A percentile compares a stretch with the other conserved stretches of the same genome.
phyloP scores from a whole-genome alignment of 805 yeast species.

The Candida argentea region DNA sequence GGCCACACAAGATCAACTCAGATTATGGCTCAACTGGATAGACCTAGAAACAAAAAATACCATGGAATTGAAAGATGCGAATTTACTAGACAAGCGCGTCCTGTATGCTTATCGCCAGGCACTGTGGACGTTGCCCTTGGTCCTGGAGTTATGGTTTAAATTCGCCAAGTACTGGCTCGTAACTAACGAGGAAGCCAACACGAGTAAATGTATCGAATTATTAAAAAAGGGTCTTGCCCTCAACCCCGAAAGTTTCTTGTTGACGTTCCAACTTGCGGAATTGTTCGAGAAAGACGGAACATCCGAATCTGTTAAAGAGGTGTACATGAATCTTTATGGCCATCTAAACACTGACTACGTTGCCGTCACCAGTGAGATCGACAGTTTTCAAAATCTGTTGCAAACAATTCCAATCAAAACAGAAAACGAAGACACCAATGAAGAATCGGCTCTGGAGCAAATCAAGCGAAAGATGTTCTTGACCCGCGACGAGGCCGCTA shows the following conservation, averaged over 20 bases:
- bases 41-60: slow-evolving; percentile 70
- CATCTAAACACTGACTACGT: slow-evolving; percentile 30
- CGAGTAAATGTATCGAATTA: slow-evolving; percentile 33
- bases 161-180: slow-evolving; percentile 30
- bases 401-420: slow-evolving; percentile 4
- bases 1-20: slow-evolving; percentile 31
- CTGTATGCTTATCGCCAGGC: slow-evolving; percentile 68
- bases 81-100: slow-evolving; percentile 42
- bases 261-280: slow-evolving; percentile 62
- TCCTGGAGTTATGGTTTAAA: slow-evolving; percentile 72
- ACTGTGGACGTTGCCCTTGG: slow-evolving; percentile 47
- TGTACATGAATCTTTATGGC: slow-evolving; percentile 43
- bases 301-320: slow-evolving; percentile 37
- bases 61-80: slow-evolving; percentile 43
- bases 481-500: slow-evolving; percentile 5
- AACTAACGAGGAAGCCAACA: slow-evolving; percentile 28
- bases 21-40: slow-evolving; percentile 65
- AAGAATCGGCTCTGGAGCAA: background rate
- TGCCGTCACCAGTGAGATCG: slow-evolving; percentile 12
- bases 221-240: slow-evolving; percentile 46
- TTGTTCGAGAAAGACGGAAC: slow-evolving; percentile 51
- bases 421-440: slow-evolving; percentile 9
- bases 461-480: slow-evolving; percentile 8
- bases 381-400: slow-evolving; percentile 9
- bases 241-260: slow-evolving; percentile 61